Evolutionary conservation across 2,329 filamentous ascomycete genomes (phyloP).

Genomic region (Talaromyces sp.): DNA sequence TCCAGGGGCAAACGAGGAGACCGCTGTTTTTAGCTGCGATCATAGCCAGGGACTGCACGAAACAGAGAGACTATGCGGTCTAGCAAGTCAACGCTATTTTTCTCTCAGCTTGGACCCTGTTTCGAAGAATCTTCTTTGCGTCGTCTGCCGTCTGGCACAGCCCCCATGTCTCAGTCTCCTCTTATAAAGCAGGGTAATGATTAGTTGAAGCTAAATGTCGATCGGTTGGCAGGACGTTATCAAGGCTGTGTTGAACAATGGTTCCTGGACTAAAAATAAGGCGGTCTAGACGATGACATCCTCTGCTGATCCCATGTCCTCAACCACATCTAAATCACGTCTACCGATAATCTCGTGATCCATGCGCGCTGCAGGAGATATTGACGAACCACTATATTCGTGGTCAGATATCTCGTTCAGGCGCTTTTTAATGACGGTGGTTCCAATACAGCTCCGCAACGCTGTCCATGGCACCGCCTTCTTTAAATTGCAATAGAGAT

Average conservation of each 20-base stretch:
- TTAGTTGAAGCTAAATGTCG: constrained; percentile 2
- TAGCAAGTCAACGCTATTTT: constrained; percentile 65
- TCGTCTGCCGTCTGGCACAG: constrained; percentile 20
- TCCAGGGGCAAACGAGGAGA: constrained; percentile 35
- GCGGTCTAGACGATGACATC: constrained; percentile 13
- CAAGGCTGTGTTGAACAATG: constrained; percentile 36
- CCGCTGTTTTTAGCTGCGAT: constrained; percentile 6
- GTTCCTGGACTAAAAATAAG: constrained; percentile 59
- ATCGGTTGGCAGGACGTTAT: constrained; percentile 58
- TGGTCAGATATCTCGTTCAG: not conserved
- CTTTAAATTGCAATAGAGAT: not conserved
- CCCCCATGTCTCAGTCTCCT: constrained; percentile 44
- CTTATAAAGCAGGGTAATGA: constrained; percentile 76
- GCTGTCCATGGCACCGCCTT: constrained; percentile 3
- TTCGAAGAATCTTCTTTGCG: constrained; percentile 52
- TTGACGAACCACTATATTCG: not conserved
- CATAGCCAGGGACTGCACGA: constrained; percentile 22
- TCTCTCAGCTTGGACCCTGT: constrained; percentile 85
- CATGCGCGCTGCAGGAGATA: constrained; percentile 32
- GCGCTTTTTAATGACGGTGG: constrained; percentile 10
- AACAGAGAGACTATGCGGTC: constrained; percentile 18
- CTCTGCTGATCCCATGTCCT: constrained; percentile 39
- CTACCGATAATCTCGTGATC: constrained; percentile 52
- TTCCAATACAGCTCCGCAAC: constrained; percentile 44
- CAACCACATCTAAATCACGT: constrained; percentile 80